Evolutionary conservation across 2,329 filamentous ascomycete genomes (phyloP).

Genomic region (Alternaria tenuissima): DNA sequence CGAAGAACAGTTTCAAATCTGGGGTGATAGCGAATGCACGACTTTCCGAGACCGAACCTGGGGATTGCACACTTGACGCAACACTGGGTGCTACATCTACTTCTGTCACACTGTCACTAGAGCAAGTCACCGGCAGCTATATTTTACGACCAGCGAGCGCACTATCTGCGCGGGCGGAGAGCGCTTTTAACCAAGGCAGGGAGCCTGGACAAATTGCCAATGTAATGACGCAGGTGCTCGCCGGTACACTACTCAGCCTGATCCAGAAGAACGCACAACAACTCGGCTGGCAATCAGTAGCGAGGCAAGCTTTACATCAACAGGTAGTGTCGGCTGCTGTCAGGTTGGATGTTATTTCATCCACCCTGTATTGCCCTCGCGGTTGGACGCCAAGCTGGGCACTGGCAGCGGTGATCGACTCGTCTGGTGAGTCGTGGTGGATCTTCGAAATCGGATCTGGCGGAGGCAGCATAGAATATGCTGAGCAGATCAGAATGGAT

Average conservation of each 20-base stretch:
- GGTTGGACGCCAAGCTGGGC: constrained; percentile 80
- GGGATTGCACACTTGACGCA: constrained; percentile 72
- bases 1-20: constrained; percentile 64
- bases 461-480: constrained; percentile 35
- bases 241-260: constrained; percentile 67
- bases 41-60: constrained; percentile 68
- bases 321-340: constrained; percentile 69
- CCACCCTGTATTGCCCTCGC: constrained; percentile 73
- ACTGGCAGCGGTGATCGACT: constrained; percentile 63
- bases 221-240: constrained; percentile 69
- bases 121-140: constrained; percentile 80
- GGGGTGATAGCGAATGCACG: constrained; percentile 67
- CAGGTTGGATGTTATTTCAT: constrained; percentile 66
- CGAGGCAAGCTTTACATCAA: constrained; percentile 45
- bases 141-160: constrained; percentile 67
- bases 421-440: constrained; percentile 51
- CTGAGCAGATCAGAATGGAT: constrained; percentile 40
- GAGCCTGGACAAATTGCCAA: constrained; percentile 66
- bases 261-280: constrained; percentile 68
- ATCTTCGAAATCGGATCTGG: constrained; percentile 39
- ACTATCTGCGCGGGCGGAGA: constrained; percentile 63
- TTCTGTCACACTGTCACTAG: constrained; percentile 69
- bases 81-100: constrained; percentile 71
- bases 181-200: constrained; percentile 67
- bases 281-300: constrained; percentile 68